Base-by-base conservation (phyloP, 768 basidiomycete species). In the Suillus lakei region DNA sequence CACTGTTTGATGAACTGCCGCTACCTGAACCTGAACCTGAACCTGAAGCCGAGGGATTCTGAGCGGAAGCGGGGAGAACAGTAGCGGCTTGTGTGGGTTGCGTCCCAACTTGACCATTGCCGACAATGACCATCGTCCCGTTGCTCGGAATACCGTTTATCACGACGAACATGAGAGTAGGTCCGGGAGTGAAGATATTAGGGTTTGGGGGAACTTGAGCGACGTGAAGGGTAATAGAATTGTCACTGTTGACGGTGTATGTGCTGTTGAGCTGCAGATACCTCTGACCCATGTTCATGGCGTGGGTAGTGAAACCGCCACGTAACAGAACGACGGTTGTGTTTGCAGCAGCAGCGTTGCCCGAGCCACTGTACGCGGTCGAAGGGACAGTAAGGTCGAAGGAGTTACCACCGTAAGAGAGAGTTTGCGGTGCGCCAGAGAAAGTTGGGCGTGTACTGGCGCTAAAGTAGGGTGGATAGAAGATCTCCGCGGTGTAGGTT, bases 391-490 rank as follows among this genome's bases (percentile, higher is more conserved):
- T 85, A 67, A 98, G 79, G 76, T 96, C 86, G 75, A 98, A 98
- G 21, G 84, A 80, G 32, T 80, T 66, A 2, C 97, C 97, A 44
- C 97, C 97, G 71, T 99, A 99, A 0, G 86, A 78, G 60, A 99
- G 81, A 1, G 80, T 91, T n/a, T 76, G 77, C 0, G 96, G 96
- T 0, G 94, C 75, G 7, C 91, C 90, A 16, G 80, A 74, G 16
- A 91, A 91, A 1, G 78, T 77, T 2, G 97, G 97, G 13, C 95
- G 90, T 0, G 81, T 81, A 53, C 78, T 72, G 13, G 90, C 84
- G 46, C 85, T 81, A 81, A 91, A 98, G 80, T 97, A 99, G 13
- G 88, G 83, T 0, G 97, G 97, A 80, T 96, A 98, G 83, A 96
- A 99, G 46, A 90, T 84, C 75, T 97, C 95, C 1, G 91, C 89